A percentile compares a stretch with the other conserved stretches of the same genome.
Evolutionary conservation across 192 early-diverging fungal species (phyloP).

Genomic region (Dispira simplex): DNA sequence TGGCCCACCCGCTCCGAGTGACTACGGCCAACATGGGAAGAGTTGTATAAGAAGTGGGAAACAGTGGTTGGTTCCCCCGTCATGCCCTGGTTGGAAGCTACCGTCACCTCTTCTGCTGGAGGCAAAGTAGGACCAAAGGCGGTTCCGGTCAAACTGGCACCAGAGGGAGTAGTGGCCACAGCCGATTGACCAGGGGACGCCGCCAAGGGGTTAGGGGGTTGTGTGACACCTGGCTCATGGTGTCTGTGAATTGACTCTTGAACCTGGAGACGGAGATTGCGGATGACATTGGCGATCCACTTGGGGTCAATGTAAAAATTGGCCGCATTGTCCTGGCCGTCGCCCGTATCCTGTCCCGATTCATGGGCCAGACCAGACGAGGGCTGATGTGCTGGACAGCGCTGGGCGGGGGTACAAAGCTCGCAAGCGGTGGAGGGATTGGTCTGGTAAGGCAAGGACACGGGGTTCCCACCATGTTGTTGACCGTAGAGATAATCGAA

Average conservation of each 20-base stretch:
- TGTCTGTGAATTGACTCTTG: not conserved
- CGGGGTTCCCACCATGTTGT: not conserved
- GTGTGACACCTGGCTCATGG: not conserved
- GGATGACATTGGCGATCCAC: not conserved
- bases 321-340: not conserved
- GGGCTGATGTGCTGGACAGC: too few relatives aligned
- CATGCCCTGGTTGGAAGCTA: too few relatives aligned
- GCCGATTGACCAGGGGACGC: not conserved
- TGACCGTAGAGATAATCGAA: conserved; percentile 6
- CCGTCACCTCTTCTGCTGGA: not conserved
- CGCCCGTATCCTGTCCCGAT: too few relatives aligned
- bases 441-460: not conserved
- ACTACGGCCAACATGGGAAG: not conserved
- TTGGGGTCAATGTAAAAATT: conserved; percentile 1
- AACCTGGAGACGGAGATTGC: not conserved
- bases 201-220: not conserved
- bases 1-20: not conserved
- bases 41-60: too few relatives aligned
- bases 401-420: not conserved
- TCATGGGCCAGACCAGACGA: too few relatives aligned
- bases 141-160: not conserved
- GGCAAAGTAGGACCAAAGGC: not conserved
- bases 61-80: too few relatives aligned
- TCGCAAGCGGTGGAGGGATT: not conserved
- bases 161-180: not conserved